Evolutionary conservation across 2,329 filamentous ascomycete genomes (phyloP), one percentile per base, ranked within the genome.

Genomic region (Exophiala viscosa): DNA sequence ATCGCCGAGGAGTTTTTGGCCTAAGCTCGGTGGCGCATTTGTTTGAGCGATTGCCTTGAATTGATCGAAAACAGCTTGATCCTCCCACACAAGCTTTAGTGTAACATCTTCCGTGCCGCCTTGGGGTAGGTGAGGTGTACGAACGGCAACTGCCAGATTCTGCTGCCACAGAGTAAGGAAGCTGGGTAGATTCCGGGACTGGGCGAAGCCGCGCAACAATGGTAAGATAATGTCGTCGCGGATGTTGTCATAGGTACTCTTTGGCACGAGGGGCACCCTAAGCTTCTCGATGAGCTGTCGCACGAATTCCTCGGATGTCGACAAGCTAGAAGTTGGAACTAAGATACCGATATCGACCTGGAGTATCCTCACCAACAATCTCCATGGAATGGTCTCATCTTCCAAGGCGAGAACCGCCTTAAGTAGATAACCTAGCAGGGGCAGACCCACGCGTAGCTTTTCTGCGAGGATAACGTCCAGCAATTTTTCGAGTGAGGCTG

Each of bases 301-400:
- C 17, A 76, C 55, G 15, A 74, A 62, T 33, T 62, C 65, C 11
- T 58, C 55, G 2, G 71, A 69, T 53, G 68, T 68, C 10, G 61
- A 62, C 15, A 75, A 55, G 4, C 71, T 72, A 7, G 71, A 73
- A 45, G 72, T 74, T 3, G 72, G 70, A 18, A 76, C 52, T 51
- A 75, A 72, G 31, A 73, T 69, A 55, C 74, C 71, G 18, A 68
- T 67, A 2, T 70, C 72, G 9, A 74, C 60, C 46, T 69, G 67
- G 32, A 75, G 65, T 18, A 75, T 61, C 34, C 72, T 62, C n/a
- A 71, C 65, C 4, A 72, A 67, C 20, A 74, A 60, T 40, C 61
- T 64, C 73, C 73, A 76, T 23, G 65, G 60, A 13, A 66, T 49
- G 0, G 60, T 60, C 15, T 39, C 23, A 8, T 46, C 41, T 42